Percentiles rank a stretch among this genome's conserved stretches.
Evolutionary conservation across 176 grass and related monocot species (phyloP).

Genomic region (Leersia perrieri): DNA sequence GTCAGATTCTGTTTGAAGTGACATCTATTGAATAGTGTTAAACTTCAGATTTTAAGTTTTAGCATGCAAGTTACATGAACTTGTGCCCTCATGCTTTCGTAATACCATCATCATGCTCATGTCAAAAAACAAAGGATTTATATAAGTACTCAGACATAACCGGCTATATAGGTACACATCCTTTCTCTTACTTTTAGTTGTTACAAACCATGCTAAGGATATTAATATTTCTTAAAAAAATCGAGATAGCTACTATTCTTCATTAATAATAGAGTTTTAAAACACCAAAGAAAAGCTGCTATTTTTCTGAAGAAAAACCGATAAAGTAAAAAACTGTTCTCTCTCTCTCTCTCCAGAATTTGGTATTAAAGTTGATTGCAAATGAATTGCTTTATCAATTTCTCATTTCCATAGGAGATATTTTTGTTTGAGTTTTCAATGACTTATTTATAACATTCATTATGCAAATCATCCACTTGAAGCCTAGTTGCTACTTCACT

Average conservation of each 20-base stretch:
- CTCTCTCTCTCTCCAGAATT: not conserved
- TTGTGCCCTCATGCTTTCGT: not conserved
- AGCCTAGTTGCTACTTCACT: constrained; percentile 9
- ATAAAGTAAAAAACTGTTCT: not conserved
- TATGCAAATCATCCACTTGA: not conserved
- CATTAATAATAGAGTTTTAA: not conserved
- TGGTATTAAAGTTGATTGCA: not conserved
- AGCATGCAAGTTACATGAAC: not conserved
- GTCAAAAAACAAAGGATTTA: not conserved
- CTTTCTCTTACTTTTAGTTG: not conserved
- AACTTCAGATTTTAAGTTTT: not conserved
- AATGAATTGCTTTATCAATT: not conserved
- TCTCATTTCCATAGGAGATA: not conserved
- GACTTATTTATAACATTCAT: not conserved
- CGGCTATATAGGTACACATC: not conserved
- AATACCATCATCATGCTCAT: not conserved
- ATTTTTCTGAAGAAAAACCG: not conserved
- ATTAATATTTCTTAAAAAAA: not conserved
- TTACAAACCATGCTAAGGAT: not conserved
- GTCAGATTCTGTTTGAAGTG: not conserved
- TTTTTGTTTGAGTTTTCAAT: not conserved
- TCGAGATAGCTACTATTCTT: not conserved
- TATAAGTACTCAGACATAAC: not conserved
- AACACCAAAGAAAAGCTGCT: not conserved
- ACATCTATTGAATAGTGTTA: not conserved